These are phyloP conservation scores for Nigrospora sphaerica DNA, from an alignment of 2,329 filamentous ascomycete genomes.

Conservation along the genomic window DNA sequence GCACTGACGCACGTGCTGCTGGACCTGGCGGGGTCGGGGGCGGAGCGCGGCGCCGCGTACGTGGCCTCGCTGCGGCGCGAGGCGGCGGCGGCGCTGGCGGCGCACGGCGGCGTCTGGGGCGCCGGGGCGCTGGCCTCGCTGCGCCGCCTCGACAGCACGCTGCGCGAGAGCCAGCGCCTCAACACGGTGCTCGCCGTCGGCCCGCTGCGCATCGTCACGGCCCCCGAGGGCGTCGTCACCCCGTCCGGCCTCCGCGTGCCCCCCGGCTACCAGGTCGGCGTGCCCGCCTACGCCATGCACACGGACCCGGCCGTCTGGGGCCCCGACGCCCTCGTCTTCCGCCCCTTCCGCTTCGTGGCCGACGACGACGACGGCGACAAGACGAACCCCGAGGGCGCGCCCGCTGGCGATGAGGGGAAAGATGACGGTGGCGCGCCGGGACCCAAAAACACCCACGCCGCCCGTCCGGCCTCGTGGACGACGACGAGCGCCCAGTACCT, in stretches of 20 bases:
- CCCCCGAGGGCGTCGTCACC: constrained; percentile 19
- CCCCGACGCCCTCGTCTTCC: constrained; percentile 27
- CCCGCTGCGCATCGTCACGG: constrained; percentile 14
- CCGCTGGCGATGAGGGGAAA: constrained; percentile 3
- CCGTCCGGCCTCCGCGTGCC: constrained; percentile 26
- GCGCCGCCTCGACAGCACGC: constrained; percentile 29
- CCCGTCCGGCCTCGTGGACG: constrained; percentile 9
- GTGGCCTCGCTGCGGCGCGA: constrained; percentile 38
- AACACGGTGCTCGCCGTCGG: constrained; percentile 23
- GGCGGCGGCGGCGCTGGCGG: constrained; percentile 23
- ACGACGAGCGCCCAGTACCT: constrained; percentile 22
- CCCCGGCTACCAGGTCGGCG: constrained; percentile 17
- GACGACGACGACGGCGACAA: neutral
- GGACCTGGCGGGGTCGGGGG: constrained; percentile 30
- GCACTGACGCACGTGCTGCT: constrained; percentile 24
- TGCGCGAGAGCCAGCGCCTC: constrained; percentile 31
- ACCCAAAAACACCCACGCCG: too few relatives aligned
- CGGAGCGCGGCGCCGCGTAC: constrained; percentile 18
- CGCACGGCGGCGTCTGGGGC: constrained; percentile 20
- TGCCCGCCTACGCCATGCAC: constrained; percentile 21
- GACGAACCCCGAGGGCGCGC: too few relatives aligned
- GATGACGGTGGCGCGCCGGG: constrained; percentile 10
- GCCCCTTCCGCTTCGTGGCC: constrained; percentile 15
- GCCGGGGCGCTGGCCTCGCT: constrained; percentile 25
- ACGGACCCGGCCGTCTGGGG: constrained; percentile 36